These are phyloP conservation scores for Colletotrichum agaves DNA, from an alignment of 2,329 filamentous ascomycete species.

Conservation along the genomic window DNA sequence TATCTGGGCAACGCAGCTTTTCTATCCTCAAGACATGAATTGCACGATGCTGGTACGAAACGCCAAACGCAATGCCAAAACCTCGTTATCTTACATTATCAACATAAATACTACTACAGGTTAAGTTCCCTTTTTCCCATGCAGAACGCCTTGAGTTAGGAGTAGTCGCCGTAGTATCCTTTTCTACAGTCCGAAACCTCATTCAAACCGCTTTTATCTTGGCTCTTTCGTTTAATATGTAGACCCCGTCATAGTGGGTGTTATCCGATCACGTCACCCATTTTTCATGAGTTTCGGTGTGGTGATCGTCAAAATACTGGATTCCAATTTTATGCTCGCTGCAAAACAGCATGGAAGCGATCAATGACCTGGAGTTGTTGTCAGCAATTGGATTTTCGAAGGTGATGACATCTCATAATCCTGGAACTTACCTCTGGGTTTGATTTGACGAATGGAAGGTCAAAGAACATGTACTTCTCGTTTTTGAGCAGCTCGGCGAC, in stretches of 20 bases:
- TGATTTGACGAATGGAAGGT: constrained; percentile 90
- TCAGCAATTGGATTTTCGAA: neutral
- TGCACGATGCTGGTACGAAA: neutral
- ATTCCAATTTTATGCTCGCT: constrained; percentile 8
- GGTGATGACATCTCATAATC: neutral
- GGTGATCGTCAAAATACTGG: neutral
- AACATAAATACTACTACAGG: constrained; percentile 26
- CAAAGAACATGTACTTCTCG: constrained; percentile 90
- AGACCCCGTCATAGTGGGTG: neutral
- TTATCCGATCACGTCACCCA: neutral
- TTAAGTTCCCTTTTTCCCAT: neutral
- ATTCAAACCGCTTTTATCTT: neutral
- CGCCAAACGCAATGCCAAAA: neutral
- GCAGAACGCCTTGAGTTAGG: constrained; percentile 11
- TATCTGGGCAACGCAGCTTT: too few species aligned
- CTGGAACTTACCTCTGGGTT: constrained; percentile 77
- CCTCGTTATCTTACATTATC: constrained; percentile 28
- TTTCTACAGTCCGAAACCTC: neutral
- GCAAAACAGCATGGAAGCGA: constrained; percentile 35
- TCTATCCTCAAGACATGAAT: neutral
- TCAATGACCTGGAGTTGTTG: constrained; percentile 31
- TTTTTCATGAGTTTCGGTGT: neutral
- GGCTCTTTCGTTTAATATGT: neutral
- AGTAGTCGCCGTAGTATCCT: neutral
- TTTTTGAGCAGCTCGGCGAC: constrained; percentile 92